These are phyloP conservation scores for Andrographis paniculata DNA, from an alignment of 305 asterid genomes.

Conservation along the genomic window DNA sequence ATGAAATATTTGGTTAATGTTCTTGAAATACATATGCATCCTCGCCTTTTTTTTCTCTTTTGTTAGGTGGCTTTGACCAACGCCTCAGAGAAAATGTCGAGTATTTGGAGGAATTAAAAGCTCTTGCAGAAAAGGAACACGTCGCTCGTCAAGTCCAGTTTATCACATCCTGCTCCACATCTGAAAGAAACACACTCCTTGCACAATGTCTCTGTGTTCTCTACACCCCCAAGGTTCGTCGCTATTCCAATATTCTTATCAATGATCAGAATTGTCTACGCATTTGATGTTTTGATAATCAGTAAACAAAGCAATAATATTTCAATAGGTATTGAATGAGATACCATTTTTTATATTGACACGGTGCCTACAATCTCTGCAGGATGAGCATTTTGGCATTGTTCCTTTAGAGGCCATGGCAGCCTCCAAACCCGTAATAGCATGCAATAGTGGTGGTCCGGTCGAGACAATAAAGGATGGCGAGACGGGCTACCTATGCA, in stretches of 20 bases:
- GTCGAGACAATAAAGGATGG: slow-evolving; percentile 69
- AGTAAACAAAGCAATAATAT: too few relatives aligned
- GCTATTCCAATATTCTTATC: neutral
- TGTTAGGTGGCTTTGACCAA: slow-evolving; percentile 75
- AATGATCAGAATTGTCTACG: too few relatives aligned
- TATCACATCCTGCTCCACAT: slow-evolving; percentile 79
- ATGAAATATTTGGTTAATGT: too few relatives aligned
- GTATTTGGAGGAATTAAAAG: slow-evolving; percentile 68
- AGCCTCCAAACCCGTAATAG: slow-evolving; percentile 78
- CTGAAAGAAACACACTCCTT: slow-evolving; percentile 71
- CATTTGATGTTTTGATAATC: too few relatives aligned
- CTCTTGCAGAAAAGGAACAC: slow-evolving; percentile 63
- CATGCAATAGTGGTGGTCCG: slow-evolving; percentile 90
- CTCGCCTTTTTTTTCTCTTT: too few relatives aligned
- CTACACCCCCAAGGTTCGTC: slow-evolving; percentile 75
- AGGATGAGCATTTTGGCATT: slow-evolving; percentile 97
- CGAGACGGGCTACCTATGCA: slow-evolving; percentile 76
- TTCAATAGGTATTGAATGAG: neutral
- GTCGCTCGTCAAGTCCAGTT: slow-evolving; percentile 52
- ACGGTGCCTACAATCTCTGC: too few relatives aligned
- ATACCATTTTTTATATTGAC: too few relatives aligned
- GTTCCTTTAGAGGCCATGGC: slow-evolving; percentile 99
- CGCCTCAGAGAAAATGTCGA: slow-evolving; percentile 86
- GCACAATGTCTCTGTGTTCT: slow-evolving; percentile 74
- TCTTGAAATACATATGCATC: too few relatives aligned